These are phyloP conservation scores for Cucumis sativus DNA, from an alignment of 306 rosid species.

Conservation along the genomic window Cucumber_9930_V3 NC_026657.2:32861501-32862000, in stretches of 20 bases:
- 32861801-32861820: constrained; percentile 87
- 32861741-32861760: constrained; percentile 93
- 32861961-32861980: background rate
- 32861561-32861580: background rate
- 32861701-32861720: constrained; percentile 87
- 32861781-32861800: constrained; percentile 82
- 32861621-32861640: constrained; percentile 45
- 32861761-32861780: constrained; percentile 76
- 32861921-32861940: background rate
- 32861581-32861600: constrained; percentile 4
- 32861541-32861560: background rate
- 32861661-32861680: constrained; percentile 96
- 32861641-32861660: constrained; percentile 88
- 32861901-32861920: background rate
- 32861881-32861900: constrained; percentile 20
- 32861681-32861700: constrained; percentile 90
- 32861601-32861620: background rate
- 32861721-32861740: constrained; percentile 92
- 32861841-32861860: constrained; percentile 79
- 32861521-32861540: background rate
- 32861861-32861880: constrained; percentile 80
- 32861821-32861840: constrained; percentile 80
- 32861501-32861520: background rate
- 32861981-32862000: background rate
- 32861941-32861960: background rate